These are phyloP conservation scores for Xenoacremonium recifei DNA, from an alignment of 2,329 filamentous ascomycete species.

Conservation along the genomic window DNA sequence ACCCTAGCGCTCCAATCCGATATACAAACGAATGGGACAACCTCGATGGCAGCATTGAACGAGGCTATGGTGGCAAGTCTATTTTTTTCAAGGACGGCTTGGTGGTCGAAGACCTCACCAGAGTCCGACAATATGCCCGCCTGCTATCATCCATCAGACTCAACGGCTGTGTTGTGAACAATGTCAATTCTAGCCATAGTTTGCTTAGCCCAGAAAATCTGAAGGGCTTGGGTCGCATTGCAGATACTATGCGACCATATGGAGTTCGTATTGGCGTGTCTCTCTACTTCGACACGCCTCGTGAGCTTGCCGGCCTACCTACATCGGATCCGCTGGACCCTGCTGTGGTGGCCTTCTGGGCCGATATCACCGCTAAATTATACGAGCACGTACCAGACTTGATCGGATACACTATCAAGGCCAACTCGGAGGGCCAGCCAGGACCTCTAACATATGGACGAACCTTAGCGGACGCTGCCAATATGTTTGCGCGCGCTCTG, in stretches of 20 bases:
- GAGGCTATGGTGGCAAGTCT: too few species aligned
- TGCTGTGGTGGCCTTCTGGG: slow-evolving; percentile 62
- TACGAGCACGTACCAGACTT: slow-evolving; percentile 64
- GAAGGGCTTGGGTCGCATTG: slow-evolving; percentile 59
- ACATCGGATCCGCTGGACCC: slow-evolving; percentile 66
- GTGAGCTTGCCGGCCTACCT: slow-evolving; percentile 50
- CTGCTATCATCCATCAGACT: too few species aligned
- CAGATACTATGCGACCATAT: slow-evolving; percentile 65
- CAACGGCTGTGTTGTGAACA: too few species aligned
- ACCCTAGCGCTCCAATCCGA: too few species aligned
- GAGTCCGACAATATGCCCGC: too few species aligned
- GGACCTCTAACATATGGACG: slow-evolving; percentile 69
- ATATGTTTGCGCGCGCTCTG: too few species aligned
- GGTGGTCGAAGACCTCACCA: too few species aligned
- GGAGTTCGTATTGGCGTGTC: slow-evolving; percentile 65
- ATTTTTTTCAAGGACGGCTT: too few species aligned
- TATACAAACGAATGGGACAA: too few species aligned
- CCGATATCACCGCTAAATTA: slow-evolving; percentile 55
- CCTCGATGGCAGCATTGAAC: too few species aligned
- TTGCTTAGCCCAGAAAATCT: too few species aligned
- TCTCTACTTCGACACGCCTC: slow-evolving; percentile 66
- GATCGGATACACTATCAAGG: slow-evolving; percentile 68
- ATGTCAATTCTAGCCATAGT: too few species aligned
- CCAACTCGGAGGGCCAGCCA: slow-evolving; percentile 70
- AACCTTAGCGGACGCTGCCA: slow-evolving; percentile 66